Conservation (phyloP, 1,284 basidiomycete genomes). For the Leccinum pachyderme region DNA sequence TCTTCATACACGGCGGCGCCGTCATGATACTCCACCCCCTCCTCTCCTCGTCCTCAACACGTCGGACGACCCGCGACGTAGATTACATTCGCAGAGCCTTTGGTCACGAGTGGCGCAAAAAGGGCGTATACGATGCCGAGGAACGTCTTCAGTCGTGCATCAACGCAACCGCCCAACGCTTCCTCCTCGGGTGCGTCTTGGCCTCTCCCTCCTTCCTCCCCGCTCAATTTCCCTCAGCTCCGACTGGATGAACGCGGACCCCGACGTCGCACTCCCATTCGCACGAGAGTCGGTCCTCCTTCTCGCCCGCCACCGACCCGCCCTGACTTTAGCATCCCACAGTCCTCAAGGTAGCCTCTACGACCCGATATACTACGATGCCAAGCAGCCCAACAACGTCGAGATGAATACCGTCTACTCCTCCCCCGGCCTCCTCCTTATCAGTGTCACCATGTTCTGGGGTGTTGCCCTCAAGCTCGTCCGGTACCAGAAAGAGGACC, state of each 20-base stretch:
- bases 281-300: slow-evolving; percentile 50
- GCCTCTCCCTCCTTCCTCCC: too few species aligned
- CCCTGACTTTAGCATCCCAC: slow-evolving; percentile 8
- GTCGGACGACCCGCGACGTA: slow-evolving; percentile 58
- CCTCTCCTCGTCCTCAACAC: slow-evolving; percentile 39
- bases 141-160: slow-evolving; percentile 56
- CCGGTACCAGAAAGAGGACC: slow-evolving; percentile 55
- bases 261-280: slow-evolving; percentile 64
- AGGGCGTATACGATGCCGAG: slow-evolving; percentile 48
- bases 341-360: slow-evolving; percentile 42
- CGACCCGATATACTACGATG: slow-evolving; percentile 58
- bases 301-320: slow-evolving; percentile 4
- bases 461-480: slow-evolving; percentile 68
- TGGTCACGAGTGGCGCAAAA: slow-evolving; percentile 47
- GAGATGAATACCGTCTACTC: slow-evolving; percentile 55
- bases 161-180: slow-evolving; percentile 46
- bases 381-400: slow-evolving; percentile 49
- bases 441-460: slow-evolving; percentile 67
- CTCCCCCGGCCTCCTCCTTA: slow-evolving; percentile 49
- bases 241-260: slow-evolving; percentile 74
- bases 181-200: slow-evolving; percentile 42
- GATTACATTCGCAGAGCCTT: slow-evolving; percentile 64
- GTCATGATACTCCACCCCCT: slow-evolving; percentile 62
- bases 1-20: slow-evolving; percentile 67
- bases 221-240: slow-evolving; percentile 24